Conservation (phyloP, 352 stramenopile species). For the Pythium oligandrum region DNA sequence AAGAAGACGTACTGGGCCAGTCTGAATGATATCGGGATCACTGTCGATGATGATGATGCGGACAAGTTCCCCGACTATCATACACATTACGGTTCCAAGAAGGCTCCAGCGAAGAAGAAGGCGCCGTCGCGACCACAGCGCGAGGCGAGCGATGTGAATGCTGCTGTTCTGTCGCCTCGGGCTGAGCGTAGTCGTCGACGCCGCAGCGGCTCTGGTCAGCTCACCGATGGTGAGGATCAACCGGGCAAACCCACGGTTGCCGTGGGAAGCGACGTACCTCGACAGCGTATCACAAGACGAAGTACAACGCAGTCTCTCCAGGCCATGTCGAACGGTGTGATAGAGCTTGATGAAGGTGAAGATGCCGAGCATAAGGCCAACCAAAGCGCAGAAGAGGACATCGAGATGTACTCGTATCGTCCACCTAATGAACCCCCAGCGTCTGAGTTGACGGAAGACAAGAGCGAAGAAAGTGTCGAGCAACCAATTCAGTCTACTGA, state of each 20-base stretch:
- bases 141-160: not conserved
- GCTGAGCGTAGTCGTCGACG: slow-evolving; percentile 7
- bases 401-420: not conserved
- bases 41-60: slow-evolving; percentile 39
- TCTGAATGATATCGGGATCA: slow-evolving; percentile 66
- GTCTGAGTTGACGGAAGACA: too few relatives aligned
- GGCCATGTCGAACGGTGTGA: slow-evolving; percentile 28
- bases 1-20: slow-evolving; percentile 56
- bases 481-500: too few relatives aligned
- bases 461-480: too few relatives aligned
- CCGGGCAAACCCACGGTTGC: slow-evolving; percentile 1
- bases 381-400: slow-evolving; percentile 1
- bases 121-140: slow-evolving; percentile 8
- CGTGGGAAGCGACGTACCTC: not conserved
- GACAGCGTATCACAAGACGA: slow-evolving; percentile 12
- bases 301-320: slow-evolving; percentile 21
- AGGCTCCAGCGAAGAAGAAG: slow-evolving; percentile 27
- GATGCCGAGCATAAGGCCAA: slow-evolving; percentile 29
- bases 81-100: slow-evolving; percentile 42
- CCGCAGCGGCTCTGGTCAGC: not conserved
- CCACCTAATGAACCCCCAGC: not conserved
- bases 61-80: slow-evolving; percentile 51
- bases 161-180: not conserved
- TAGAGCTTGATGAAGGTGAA: slow-evolving; percentile 88
- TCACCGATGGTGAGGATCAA: not conserved